Evolutionary conservation across 73 alveolate species (phyloP), one percentile per base, ranked within the genome.

Genomic region (Halteria grandinella): DNA sequence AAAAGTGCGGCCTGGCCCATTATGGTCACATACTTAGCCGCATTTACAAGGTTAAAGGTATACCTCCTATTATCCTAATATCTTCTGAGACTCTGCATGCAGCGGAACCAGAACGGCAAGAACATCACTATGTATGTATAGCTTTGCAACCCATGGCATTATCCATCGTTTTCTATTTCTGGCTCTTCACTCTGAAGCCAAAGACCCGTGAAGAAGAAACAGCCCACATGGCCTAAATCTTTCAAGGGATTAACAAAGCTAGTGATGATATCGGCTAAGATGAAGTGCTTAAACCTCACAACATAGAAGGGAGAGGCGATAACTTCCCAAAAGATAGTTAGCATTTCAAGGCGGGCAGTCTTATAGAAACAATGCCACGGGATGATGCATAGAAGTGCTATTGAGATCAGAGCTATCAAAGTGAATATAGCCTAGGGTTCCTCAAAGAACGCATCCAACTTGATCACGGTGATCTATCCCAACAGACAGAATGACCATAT

Each of bases 211-310:
- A 47, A 47, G n/a, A n/a, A n/a, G n/a, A n/a, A 21, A 8, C 92
- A 83, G n/a, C 64, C 53, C 28, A 71, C 48, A 32, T n/a, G 45
- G 8, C 75, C 74, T 0, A 75, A 12, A 34, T 85, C 93, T 43
- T 63, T 20, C n/a, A 85, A 27, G 0, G 93, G 89, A 24, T 76
- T 85, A 0, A 77, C 86, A 17, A 85, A 43, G 62, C 89, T 74
- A 23, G 93, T 85, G 24, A 85, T 21, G 29, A 85, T 74, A 50
- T 85, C 93, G 14, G 79, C 93, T 8, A 85, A 21, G 52, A 85
- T 64, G 83, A 77, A 74, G 39, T 85, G 86, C 45, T 54, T 51
- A 66, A 85, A 85, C 31, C 89, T 41, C 0, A 77, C 86, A 32
- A 50, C 71, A 18, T 85, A 55, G 34, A 85, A 64, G 1, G 93